Evolutionary conservation across 2,329 filamentous ascomycete species (phyloP), one percentile per base, ranked within the genome.

Genomic region (Colletotrichum lini): DNA sequence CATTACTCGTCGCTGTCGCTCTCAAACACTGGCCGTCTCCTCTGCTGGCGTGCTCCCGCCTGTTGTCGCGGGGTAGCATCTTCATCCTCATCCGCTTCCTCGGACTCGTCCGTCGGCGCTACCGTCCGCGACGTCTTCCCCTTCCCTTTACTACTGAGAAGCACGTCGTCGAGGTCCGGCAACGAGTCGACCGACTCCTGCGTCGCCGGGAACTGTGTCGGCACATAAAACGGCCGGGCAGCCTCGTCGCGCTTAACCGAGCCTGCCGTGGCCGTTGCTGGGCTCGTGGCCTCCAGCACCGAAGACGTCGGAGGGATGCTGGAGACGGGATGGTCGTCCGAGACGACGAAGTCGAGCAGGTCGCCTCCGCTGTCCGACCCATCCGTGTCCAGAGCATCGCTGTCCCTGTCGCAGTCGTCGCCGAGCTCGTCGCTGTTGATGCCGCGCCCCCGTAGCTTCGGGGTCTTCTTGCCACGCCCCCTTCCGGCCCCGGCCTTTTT

Each of bases 281-380:
- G 73, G 21, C 64, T 72, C 12, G 70, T 67, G 12, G 73, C 70
- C 35, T 38, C 9, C 18, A 73, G 73, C n/a, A 71, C 73, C 10
- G 73, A 76, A 7, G 78, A 80, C 16, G 80, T 77, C 40, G 72
- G 77, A 74, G 79, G 79, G 73, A 83, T 84, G 40, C 67, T 73
- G 26, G 70, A 71, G 10, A 69, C 45, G 26, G 72, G 73, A 45
- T 78, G 77, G 70, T 90, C 79, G 79, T 90, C 79, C 73, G 83
- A 78, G 76, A 91, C 83, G 76, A 93, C 77, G 80, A 93, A 87
- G 81, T 90, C 82, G 74, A 88, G 67, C 16, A 90, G 78, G 73
- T 89, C 87, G 54, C 79, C 82, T 15, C 84, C 85, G 69, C 82
- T 81, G 68, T 88, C 86, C 0, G 84, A 87, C 16, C 82, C 85